A percentile compares a stretch with the other conserved stretches of the same genome.
phyloP scores from a whole-genome alignment of 1,284 basidiomycete species.

The Abortiporus biennis region DNA sequence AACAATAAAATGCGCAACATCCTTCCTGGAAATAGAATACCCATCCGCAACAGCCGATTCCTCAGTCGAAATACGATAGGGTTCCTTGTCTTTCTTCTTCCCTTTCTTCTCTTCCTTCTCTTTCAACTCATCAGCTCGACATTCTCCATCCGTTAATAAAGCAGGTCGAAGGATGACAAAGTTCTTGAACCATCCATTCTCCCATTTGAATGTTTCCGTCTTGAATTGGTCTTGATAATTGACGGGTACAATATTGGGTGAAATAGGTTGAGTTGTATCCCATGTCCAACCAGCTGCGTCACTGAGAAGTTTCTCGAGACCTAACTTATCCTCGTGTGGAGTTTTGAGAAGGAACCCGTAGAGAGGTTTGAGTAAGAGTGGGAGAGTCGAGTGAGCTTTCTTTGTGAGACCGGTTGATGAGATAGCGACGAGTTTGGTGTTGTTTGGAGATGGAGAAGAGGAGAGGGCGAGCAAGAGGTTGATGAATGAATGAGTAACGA shows the following conservation, averaged over 20 bases:
- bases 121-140: conserved; percentile 34
- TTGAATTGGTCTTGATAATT: neutral
- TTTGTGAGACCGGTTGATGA: conserved; percentile 47
- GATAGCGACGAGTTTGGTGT: conserved; percentile 40
- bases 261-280: conserved; percentile 30
- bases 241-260: neutral
- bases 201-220: conserved; percentile 18
- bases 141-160: conserved; percentile 51
- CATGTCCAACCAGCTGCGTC: conserved; percentile 42
- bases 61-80: conserved; percentile 32
- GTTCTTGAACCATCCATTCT: conserved; percentile 35
- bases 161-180: conserved; percentile 51
- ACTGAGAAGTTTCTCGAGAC: conserved; percentile 40
- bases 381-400: conserved; percentile 37
- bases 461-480: conserved; percentile 45
- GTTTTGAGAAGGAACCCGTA: conserved; percentile 35
- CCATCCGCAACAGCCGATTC: conserved; percentile 28
- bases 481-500: conserved; percentile 43
- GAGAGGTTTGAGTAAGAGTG: conserved; percentile 39
- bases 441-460: conserved; percentile 14
- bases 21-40: conserved; percentile 55
- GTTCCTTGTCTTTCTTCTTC: conserved; percentile 21
- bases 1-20: conserved; percentile 61
- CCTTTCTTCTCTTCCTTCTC: neutral
- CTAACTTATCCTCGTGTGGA: conserved; percentile 54